Evolutionary conservation across 805 yeast genomes (phyloP).

Genomic region (Maudiozyma saulgeensis): DNA sequence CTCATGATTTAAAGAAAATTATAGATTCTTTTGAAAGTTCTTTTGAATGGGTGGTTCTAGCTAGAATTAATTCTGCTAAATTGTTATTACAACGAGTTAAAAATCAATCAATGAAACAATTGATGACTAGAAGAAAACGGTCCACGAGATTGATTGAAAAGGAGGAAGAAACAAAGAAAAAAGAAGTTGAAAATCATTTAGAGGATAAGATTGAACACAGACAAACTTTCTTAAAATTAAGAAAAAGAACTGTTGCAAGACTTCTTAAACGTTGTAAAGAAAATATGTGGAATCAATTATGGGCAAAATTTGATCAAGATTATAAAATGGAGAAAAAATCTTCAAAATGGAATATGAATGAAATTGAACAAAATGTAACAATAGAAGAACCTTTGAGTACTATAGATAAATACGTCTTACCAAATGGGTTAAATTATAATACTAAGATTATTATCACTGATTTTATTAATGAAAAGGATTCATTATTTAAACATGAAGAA

Average conservation of each 20-base stretch:
- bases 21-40: not conserved
- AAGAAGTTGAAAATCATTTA: slow-evolving; percentile 35
- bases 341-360: slow-evolving; percentile 4
- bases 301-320: slow-evolving; percentile 26
- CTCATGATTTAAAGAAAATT: not conserved
- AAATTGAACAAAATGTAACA: too few species aligned
- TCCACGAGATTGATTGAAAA: slow-evolving; percentile 66
- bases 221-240: slow-evolving; percentile 20
- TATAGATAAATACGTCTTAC: slow-evolving; percentile 9
- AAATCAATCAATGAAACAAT: slow-evolving; percentile 52
- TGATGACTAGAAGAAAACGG: slow-evolving; percentile 61
- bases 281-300: slow-evolving; percentile 21
- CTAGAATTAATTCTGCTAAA: slow-evolving; percentile 21
- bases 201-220: slow-evolving; percentile 30
- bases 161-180: slow-evolving; percentile 45
- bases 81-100: slow-evolving; percentile 39
- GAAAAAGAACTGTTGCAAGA: slow-evolving; percentile 18
- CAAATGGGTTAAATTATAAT: slow-evolving; percentile 9
- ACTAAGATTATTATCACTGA: slow-evolving; percentile 1
- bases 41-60: slow-evolving; percentile 3
- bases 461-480: not conserved
- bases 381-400: slow-evolving; percentile 1
- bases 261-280: slow-evolving; percentile 22
- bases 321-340: slow-evolving; percentile 14
- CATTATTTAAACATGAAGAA: not conserved